Base-by-base conservation (phyloP, 2,329 filamentous ascomycete genomes). In the Cladophialophora immunda region DNA sequence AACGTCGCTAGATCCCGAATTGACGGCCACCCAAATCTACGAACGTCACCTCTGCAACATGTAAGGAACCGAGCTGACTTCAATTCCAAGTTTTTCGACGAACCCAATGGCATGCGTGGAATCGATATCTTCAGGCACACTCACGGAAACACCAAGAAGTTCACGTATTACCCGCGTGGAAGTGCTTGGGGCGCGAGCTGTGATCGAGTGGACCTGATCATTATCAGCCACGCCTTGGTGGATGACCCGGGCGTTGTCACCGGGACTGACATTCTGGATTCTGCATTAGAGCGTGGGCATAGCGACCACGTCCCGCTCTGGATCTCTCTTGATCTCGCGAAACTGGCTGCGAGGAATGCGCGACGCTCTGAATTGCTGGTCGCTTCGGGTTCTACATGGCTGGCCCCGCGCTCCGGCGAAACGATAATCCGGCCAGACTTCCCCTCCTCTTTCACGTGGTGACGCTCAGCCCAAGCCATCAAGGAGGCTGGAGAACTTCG, bases 221-320 rank as follows among this genome's bases (percentile, higher is more conserved):
- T 87, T 63, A 78, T 79, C 19, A 85, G 81, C 3, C 76, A 69
- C 58, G 66, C 55, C 0, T 68, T 84, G 9, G 78, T 79, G 62
- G 78, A 82, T 29, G 76, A 76, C 38, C 75, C 76, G 7, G 60
- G 53, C 27, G 62, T 58, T 6, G 58, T 84, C 4, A 72, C 64
- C 15, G 74, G 71, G 15, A 78, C 77, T 54, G 81, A 78, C 3
- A 82, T 84, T 17, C 73, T 79, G 64, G 80, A 81, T 30, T 80
- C 73, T 27, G 69, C 76, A 17, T 72, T 68, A 66, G 84, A 86
- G 67, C 77, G 85, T 45, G 84, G 83, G 0, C 78, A 81, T 1
- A 86, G 84, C 73, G 84, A 87, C 75, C 84, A 86, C 76, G 83
- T 84, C 17, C 84, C 85, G 0, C 72, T 87, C 5, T 84, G 79